A percentile compares a stretch with the other conserved stretches of the same genome.
Evolutionary conservation across 257 asterid genomes (phyloP).

Genomic region (Capsicum rhomboideum): DNA sequence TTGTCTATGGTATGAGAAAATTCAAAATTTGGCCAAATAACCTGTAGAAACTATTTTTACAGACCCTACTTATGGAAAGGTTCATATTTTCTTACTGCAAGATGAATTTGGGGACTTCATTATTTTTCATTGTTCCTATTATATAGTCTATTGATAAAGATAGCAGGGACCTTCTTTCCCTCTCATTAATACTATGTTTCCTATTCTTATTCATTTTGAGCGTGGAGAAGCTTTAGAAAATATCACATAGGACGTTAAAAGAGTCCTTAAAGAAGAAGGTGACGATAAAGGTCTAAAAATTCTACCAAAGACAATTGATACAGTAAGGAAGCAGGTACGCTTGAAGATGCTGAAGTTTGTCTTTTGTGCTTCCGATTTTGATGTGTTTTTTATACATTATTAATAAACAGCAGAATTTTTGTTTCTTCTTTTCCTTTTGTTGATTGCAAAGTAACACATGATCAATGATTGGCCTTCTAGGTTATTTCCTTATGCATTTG

Average conservation of each 20-base stretch:
- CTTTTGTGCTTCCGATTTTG: no score
- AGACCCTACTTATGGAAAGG: slow-evolving; percentile 95
- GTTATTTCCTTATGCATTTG: not conserved
- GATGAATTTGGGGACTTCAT: not conserved
- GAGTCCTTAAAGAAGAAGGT: slow-evolving; percentile 59
- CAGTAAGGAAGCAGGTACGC: slow-evolving; percentile 83
- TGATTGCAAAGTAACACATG: not conserved
- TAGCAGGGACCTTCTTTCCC: not conserved
- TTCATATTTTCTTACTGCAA: slow-evolving; percentile 8
- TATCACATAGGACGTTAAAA: slow-evolving; percentile 61
- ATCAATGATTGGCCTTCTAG: not conserved
- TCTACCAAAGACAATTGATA: slow-evolving; percentile 76
- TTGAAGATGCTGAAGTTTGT: slow-evolving; percentile 1
- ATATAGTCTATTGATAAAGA: not conserved
- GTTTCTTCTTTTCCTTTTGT: no score
- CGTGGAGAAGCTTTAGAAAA: slow-evolving; percentile 95
- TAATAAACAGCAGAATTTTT: no score
- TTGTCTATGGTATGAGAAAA: slow-evolving; percentile 78
- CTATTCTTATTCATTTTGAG: slow-evolving; percentile 48
- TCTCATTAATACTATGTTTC: slow-evolving; percentile 10
- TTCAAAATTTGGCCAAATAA: slow-evolving; percentile 68
- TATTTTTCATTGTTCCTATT: not conserved
- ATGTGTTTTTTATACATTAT: no score
- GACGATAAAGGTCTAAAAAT: slow-evolving; percentile 72
- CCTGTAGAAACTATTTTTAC: slow-evolving; percentile 85